These are phyloP conservation scores for Blastocystis sp. DNA, from an alignment of 352 stramenopile genomes.

Conservation along the genomic window DNA sequence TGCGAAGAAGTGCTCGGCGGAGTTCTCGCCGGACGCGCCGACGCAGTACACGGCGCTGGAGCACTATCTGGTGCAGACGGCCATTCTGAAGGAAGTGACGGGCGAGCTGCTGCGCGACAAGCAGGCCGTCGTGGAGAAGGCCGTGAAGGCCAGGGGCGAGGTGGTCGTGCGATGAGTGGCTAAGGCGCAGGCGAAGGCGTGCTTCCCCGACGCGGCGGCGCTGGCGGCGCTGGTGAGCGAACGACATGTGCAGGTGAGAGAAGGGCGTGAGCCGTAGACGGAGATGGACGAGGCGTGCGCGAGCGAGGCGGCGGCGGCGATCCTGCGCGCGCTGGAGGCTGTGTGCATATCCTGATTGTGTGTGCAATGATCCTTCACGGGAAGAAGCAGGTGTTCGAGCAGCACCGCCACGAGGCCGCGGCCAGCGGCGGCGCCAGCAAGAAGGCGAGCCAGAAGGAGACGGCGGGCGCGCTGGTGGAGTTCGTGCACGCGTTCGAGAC, in stretches of 20 bases:
- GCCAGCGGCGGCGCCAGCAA: background rate
- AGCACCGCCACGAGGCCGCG: background rate
- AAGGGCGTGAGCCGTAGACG: background rate
- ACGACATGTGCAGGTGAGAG: background rate
- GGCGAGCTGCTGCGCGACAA: background rate
- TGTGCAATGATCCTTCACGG: background rate
- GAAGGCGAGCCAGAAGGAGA: constrained; percentile 34
- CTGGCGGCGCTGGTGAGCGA: background rate
- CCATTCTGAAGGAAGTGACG: background rate
- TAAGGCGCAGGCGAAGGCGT: background rate
- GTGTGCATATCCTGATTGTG: background rate
- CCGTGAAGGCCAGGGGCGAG: background rate
- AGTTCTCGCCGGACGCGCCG: background rate
- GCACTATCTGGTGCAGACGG: constrained; percentile 2
- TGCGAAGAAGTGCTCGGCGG: background rate
- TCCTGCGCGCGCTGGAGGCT: background rate
- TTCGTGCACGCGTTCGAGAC: constrained; percentile 49
- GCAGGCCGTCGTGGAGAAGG: background rate
- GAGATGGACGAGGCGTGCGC: background rate
- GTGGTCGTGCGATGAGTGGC: background rate
- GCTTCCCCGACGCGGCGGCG: background rate
- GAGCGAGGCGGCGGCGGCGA: background rate
- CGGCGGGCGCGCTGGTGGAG: background rate
- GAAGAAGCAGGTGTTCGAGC: constrained; percentile 4
- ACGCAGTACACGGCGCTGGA: constrained; percentile 24